Evolutionary conservation across 306 rosid species (phyloP).

Genomic region (Sophora flavescens): DNA sequence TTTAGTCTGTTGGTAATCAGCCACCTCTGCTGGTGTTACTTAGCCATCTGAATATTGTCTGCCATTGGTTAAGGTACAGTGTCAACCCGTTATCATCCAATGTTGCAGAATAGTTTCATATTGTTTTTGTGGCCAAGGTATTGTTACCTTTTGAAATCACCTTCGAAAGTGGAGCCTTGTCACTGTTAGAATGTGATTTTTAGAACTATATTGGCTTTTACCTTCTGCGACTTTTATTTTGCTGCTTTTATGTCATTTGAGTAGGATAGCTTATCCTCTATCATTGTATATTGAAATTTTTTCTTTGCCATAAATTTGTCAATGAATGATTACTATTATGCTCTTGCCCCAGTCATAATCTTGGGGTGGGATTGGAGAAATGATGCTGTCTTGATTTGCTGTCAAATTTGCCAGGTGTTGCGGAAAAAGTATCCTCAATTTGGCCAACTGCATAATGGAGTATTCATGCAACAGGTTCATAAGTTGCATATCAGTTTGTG

Average conservation of each 20-base stretch:
- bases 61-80: slow-evolving; percentile 1
- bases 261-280: slow-evolving; percentile 20
- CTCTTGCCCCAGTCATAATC: slow-evolving; percentile 8
- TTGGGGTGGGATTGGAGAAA: slow-evolving; percentile 10
- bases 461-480: slow-evolving; percentile 95
- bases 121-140: slow-evolving; percentile 8
- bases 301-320: background rate
- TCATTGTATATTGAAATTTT: slow-evolving; percentile 7
- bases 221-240: background rate
- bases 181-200: slow-evolving; percentile 11
- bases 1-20: slow-evolving; percentile 13
- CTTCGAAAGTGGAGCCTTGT: background rate
- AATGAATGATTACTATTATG: slow-evolving; percentile 14
- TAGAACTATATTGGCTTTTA: slow-evolving; percentile 23
- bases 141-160: background rate
- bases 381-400: slow-evolving; percentile 36
- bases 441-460: slow-evolving; percentile 90
- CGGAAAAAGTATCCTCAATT: slow-evolving; percentile 97
- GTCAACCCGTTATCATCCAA: background rate
- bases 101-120: too few species aligned
- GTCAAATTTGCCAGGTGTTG: slow-evolving; percentile 68
- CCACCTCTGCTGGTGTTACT: slow-evolving; percentile 20
- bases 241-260: slow-evolving; percentile 24
- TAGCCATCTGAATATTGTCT: background rate
- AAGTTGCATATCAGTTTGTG: slow-evolving; percentile 34